phyloP scores from a whole-genome alignment of 139 green algal genomes.

The Desmodesmus armatus region DNA sequence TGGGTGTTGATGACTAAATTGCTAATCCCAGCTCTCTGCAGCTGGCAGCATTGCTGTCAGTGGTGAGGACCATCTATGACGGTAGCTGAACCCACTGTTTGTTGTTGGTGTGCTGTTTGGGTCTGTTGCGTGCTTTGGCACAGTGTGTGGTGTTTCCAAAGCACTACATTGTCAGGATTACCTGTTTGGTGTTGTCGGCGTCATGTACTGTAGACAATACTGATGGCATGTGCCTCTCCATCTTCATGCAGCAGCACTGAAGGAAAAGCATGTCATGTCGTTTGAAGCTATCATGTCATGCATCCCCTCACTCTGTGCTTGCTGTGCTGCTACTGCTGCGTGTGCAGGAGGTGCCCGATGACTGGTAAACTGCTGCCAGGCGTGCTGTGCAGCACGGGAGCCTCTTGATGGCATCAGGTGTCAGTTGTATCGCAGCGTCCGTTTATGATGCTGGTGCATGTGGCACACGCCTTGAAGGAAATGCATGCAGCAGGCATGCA shows the following conservation, averaged over 20 bases:
- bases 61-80: conserved; percentile 36
- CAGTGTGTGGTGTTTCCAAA: too few species aligned
- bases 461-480: too few species aligned
- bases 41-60: conserved; percentile 18
- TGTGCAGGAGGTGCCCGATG: neutral
- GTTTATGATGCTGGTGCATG: too few species aligned
- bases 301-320: neutral
- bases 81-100: conserved; percentile 23
- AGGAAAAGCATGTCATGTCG: neutral
- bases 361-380: neutral
- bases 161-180: too few species aligned
- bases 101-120: neutral
- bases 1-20: conserved; percentile 11
- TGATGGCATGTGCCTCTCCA: neutral
- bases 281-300: neutral
- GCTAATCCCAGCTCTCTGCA: conserved; percentile 44
- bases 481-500: too few species aligned
- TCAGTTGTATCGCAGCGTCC: too few species aligned
- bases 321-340: neutral
- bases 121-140: neutral
- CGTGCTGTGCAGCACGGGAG: too few species aligned
- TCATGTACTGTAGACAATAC: too few species aligned
- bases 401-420: too few species aligned
- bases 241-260: conserved; percentile 9
- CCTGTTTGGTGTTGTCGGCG: too few species aligned